These are phyloP conservation scores for Ceratocystis variospora DNA, from an alignment of 2,329 filamentous ascomycete genomes.

Conservation along the genomic window DNA sequence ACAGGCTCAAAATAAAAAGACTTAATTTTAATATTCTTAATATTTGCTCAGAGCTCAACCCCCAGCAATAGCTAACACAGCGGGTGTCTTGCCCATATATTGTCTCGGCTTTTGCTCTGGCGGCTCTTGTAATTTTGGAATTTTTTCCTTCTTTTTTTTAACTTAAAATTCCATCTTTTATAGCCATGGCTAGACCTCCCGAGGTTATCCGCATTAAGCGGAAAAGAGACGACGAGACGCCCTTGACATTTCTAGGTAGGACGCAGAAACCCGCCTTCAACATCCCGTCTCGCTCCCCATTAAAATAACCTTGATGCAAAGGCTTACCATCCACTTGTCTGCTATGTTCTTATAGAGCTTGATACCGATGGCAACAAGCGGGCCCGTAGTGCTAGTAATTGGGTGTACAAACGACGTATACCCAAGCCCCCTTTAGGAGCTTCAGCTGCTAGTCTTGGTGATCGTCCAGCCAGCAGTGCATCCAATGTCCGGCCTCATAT, in stretches of 20 bases:
- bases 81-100: background rate
- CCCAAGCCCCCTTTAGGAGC: conserved; percentile 23
- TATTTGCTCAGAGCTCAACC: background rate
- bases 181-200: conserved; percentile 42
- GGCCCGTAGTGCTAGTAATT: conserved; percentile 37
- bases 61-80: background rate
- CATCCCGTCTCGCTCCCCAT: background rate
- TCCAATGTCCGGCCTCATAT: conserved; percentile 31
- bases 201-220: conserved; percentile 48
- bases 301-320: background rate
- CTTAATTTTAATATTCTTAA: background rate
- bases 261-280: conserved; percentile 22
- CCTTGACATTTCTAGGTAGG: conserved; percentile 42
- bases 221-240: conserved; percentile 41
- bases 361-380: conserved; percentile 39
- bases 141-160: background rate
- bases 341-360: conserved; percentile 30
- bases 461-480: conserved; percentile 21
- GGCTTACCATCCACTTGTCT: background rate
- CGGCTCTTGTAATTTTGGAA: background rate
- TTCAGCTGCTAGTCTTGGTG: conserved; percentile 14
- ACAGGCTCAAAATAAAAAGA: background rate
- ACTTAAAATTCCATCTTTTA: background rate
- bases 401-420: conserved; percentile 43
- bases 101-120: background rate